Conservation (phyloP, 495 filamentous ascomycete species). For the Aspergillus ostianus region DNA sequence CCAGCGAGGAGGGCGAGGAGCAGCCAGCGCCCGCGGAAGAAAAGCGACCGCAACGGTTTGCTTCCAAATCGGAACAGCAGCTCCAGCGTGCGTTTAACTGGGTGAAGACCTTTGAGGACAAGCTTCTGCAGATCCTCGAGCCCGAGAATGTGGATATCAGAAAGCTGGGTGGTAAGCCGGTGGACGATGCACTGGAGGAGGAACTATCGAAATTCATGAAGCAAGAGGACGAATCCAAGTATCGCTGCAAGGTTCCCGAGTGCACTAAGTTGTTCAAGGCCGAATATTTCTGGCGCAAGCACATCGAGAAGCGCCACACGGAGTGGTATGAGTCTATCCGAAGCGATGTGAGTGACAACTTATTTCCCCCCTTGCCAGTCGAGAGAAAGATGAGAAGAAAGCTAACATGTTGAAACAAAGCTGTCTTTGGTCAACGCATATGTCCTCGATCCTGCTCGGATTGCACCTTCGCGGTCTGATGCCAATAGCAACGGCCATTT, state of each 20-base stretch:
- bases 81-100: conserved; percentile 94
- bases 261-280: conserved; percentile 98
- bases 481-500: conserved; percentile 98
- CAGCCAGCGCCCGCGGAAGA: conserved; percentile 56
- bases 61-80: conserved; percentile 80
- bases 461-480: conserved; percentile 87
- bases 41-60: conserved; percentile 63
- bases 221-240: conserved; percentile 96
- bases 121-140: conserved; percentile 86
- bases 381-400: not conserved
- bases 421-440: conserved; percentile 88
- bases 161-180: conserved; percentile 86
- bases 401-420: conserved; percentile 42
- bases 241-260: conserved; percentile 91
- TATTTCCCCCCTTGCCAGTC: not conserved
- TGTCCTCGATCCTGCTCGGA: conserved; percentile 87
- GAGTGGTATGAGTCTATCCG: conserved; percentile 83
- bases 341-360: conserved; percentile 65
- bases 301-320: conserved; percentile 90
- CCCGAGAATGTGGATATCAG: conserved; percentile 79
- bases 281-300: conserved; percentile 94
- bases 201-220: conserved; percentile 87
- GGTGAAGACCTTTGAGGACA: conserved; percentile 99
- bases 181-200: conserved; percentile 82
- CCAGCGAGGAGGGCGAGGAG: conserved; percentile 63